These are phyloP conservation scores for Pisolithus albus DNA, from an alignment of 768 basidiomycete species.

Conservation along the genomic window DNA sequence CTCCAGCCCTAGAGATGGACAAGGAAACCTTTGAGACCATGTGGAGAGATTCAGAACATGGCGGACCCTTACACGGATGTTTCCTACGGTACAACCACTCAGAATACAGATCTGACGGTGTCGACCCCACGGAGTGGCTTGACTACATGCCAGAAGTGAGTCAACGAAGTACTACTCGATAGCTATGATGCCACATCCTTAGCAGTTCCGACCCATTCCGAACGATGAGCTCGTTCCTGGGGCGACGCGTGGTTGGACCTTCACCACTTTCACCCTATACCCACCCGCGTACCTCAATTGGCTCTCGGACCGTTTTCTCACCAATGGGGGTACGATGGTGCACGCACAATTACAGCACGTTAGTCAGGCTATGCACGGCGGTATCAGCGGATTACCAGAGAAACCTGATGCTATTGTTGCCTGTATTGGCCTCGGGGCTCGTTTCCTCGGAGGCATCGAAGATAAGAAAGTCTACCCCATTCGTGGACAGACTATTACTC, in stretches of 20 bases:
- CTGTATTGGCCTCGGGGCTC: slow-evolving; percentile 61
- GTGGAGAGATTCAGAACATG: slow-evolving; percentile 65
- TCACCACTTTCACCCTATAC: slow-evolving; percentile 67
- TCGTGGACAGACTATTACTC: slow-evolving; percentile 39
- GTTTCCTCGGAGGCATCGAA: slow-evolving; percentile 45
- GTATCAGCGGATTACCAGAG: slow-evolving; percentile 14
- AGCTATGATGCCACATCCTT: not conserved
- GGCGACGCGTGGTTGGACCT: slow-evolving; percentile 46
- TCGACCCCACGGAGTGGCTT: slow-evolving; percentile 28
- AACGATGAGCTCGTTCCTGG: slow-evolving; percentile 35
- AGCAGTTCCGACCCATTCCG: slow-evolving; percentile 32
- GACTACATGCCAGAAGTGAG: slow-evolving; percentile 51
- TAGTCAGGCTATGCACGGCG: slow-evolving; percentile 61
- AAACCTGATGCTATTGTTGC: slow-evolving; percentile 46
- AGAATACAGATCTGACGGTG: slow-evolving; percentile 45
- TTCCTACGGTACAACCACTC: slow-evolving; percentile 61
- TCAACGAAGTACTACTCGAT: not conserved
- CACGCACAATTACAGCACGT: slow-evolving; percentile 63
- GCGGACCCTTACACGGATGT: slow-evolving; percentile 43
- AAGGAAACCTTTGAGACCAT: slow-evolving; percentile 67
- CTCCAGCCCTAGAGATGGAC: slow-evolving; percentile 46
- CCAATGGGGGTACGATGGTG: slow-evolving; percentile 53
- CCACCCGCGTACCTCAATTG: slow-evolving; percentile 56
- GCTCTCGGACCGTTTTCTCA: slow-evolving; percentile 51
- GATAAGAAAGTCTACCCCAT: slow-evolving; percentile 42